These are phyloP conservation scores for Amborella trichopoda DNA, from an alignment of 164 flowering plant species.

Conservation along the genomic window DNA sequence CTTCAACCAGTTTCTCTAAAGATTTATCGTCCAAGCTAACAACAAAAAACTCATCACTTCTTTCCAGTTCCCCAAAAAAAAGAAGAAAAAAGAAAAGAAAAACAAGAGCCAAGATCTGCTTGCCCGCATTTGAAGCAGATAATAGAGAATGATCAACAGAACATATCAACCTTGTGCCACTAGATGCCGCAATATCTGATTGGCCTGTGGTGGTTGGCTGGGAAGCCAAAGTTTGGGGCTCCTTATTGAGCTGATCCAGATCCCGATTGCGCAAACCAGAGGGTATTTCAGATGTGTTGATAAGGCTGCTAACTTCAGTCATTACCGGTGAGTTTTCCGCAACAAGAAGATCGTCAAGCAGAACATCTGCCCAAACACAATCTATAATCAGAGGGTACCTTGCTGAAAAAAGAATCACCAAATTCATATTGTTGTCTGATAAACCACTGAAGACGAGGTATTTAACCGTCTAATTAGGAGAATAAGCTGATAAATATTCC, in stretches of 20 bases:
- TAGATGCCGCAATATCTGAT: constrained; percentile 20
- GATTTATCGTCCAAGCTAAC: constrained; percentile 60
- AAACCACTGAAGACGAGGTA: too few species aligned
- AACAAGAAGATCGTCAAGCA: constrained; percentile 77
- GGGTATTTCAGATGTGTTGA: constrained; percentile 42
- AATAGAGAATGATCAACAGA: too few species aligned
- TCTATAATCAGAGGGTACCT: too few species aligned
- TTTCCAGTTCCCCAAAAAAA: too few species aligned
- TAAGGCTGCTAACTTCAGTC: constrained; percentile 43
- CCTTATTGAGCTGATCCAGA: constrained; percentile 19
- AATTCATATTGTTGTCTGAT: too few species aligned
- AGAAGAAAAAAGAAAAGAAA: not conserved
- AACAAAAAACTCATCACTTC: not conserved
- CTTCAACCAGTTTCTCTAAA: constrained; percentile 72
- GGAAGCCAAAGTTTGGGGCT: constrained; percentile 6
- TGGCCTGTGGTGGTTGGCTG: constrained; percentile 22
- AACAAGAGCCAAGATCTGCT: too few species aligned
- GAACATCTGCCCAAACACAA: constrained; percentile 51
- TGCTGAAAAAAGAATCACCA: too few species aligned
- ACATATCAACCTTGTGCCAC: constrained; percentile 54
- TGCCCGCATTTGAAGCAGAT: too few species aligned
- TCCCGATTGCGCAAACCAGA: too few species aligned
- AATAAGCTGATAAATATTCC: too few species aligned
- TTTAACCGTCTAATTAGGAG: too few species aligned
- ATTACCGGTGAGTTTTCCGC: constrained; percentile 84